These are phyloP conservation scores for Leptographium procerum DNA, from an alignment of 2,329 filamentous ascomycete genomes.

Conservation along the genomic window DNA sequence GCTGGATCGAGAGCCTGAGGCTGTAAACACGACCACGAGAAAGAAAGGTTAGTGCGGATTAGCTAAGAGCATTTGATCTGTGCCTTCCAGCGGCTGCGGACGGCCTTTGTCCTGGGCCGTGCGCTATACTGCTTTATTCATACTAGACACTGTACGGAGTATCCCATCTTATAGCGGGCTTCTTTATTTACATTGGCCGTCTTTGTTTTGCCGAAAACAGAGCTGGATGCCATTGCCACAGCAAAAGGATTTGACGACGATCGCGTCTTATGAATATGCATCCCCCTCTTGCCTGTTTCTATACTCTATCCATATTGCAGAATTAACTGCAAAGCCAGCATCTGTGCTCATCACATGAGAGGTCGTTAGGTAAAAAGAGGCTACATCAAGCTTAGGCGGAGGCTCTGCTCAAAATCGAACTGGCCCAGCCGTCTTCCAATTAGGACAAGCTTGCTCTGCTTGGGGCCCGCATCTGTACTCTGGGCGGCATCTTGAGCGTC, in stretches of 20 bases:
- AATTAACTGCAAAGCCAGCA: too few relatives aligned
- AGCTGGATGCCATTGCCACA: too few relatives aligned
- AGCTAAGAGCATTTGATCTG: background rate
- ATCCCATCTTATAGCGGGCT: too few relatives aligned
- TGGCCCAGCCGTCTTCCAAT: conserved; percentile 46
- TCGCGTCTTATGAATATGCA: too few relatives aligned
- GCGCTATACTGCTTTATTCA: background rate
- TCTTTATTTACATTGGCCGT: too few relatives aligned
- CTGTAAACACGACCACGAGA: background rate
- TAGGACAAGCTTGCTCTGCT: conserved; percentile 47
- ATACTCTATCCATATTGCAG: too few relatives aligned
- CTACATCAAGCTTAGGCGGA: conserved; percentile 9
- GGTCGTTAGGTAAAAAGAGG: too few relatives aligned
- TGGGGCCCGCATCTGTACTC: conserved; percentile 4
- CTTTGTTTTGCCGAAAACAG: too few relatives aligned
- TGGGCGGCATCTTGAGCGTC: conserved; percentile 14
- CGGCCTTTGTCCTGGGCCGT: background rate
- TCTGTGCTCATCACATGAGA: too few relatives aligned
- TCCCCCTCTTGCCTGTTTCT: too few relatives aligned
- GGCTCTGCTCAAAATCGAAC: conserved; percentile 39
- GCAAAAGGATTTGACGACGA: too few relatives aligned
- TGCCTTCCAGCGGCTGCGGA: background rate
- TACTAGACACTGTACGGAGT: too few relatives aligned
- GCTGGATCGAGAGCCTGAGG: background rate
- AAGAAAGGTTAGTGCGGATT: background rate